Base-by-base conservation (phyloP, 352 stramenopile genomes). In the Phytophthora ohioensis region DNA sequence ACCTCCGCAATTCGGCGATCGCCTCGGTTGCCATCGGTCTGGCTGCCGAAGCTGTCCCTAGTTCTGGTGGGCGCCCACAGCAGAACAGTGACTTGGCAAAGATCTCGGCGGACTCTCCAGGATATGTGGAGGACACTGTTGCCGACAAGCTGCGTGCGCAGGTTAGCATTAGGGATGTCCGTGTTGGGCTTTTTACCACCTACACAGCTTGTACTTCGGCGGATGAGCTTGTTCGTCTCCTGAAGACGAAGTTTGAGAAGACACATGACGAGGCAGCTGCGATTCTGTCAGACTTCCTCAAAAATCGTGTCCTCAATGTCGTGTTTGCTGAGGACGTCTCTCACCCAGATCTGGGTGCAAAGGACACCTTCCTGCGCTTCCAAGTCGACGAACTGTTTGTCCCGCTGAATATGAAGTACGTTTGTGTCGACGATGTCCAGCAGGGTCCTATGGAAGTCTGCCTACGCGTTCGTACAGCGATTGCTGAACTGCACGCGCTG, bases 311-410 rank as follows among this genome's bases (percentile, higher is more conserved):
- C 12, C 56, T 94, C 6, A 83, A 85, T 42, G 52, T 93, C 13
- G 76, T 91, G 4, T 83, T 81, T 45, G 81, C 87, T 4, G 87
- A 91, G 42, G 75, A 81, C 49, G 70, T 66, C 45, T 70, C 53
- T 11, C 60, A 82, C 34, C 85, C 85, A 8, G 82, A 92, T 57
- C 57, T 92, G 30, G 43, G 64, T 3, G 67, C 82, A 32, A 69
- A 68, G 2, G 75, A 82, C 61, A 93, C 88, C 17, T 93, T 88
- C 53, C 59, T 94, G 46, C 87, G 89, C 8, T 96, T 96, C 56
- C 89, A 94, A 82, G 84, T 96, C 27, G 89, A 96, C 46, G 84
- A 94, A 52, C 62, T 90, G n/a, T 93, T 92, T 65, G 76, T 85
- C 4, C 85, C 88, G 15, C 69, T 95, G 2, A 96, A 96, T 63